These are phyloP conservation scores for Leishmania mexicana DNA, from an alignment of 208 protist species.

Conservation along the genomic window DNA sequence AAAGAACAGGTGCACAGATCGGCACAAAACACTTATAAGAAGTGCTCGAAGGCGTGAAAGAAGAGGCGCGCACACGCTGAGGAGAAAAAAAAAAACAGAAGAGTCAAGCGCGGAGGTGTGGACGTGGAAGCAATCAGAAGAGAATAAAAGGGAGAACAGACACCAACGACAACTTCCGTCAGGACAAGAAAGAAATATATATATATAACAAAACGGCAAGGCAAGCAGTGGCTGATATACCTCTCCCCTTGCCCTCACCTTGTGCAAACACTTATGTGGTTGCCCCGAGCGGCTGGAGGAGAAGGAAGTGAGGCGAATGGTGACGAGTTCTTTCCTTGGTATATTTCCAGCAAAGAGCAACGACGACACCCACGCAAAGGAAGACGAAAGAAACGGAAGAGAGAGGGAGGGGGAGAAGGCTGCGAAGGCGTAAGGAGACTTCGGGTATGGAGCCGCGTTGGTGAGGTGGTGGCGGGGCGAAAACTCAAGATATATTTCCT, in stretches of 20 bases:
- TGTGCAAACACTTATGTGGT: not conserved
- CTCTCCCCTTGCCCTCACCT: not conserved
- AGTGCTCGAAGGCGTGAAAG: not conserved
- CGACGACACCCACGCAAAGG: not conserved
- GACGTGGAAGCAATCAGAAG: not conserved
- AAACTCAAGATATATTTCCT: too few species aligned
- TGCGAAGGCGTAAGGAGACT: not conserved
- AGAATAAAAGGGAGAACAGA: not conserved
- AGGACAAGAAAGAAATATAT: not conserved
- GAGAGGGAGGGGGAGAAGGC: not conserved
- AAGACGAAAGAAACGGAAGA: slow-evolving; percentile 2
- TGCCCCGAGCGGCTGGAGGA: not conserved
- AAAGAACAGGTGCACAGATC: not conserved
- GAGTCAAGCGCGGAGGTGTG: not conserved
- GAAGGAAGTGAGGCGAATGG: not conserved
- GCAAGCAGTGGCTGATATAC: not conserved
- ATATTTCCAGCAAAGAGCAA: slow-evolving; percentile 4
- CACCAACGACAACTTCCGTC: not conserved
- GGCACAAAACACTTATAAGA: not conserved
- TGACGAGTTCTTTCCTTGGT: not conserved
- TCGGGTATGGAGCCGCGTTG: not conserved
- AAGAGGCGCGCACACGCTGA: not conserved
- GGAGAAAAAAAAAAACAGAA: not conserved
- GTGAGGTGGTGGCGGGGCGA: not conserved
- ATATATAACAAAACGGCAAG: not conserved